Percentiles rank a stretch among this genome's conserved stretches.
Evolutionary conservation across 164 flowering plant species (phyloP).

Genomic region (Buxus sempervirens): DNA sequence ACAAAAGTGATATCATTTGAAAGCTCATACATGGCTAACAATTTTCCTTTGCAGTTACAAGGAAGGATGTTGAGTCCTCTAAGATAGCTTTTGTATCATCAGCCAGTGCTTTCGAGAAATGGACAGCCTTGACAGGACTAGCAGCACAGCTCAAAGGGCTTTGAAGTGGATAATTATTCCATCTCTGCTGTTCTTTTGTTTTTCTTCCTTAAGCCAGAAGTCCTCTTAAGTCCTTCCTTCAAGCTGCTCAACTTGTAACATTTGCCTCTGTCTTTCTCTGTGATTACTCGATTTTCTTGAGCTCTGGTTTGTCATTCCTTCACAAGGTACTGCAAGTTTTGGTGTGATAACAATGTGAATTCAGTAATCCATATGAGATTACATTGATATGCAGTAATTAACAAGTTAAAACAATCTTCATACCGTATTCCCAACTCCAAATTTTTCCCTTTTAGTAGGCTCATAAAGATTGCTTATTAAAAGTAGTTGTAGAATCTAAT

Average conservation of each 20-base stretch:
- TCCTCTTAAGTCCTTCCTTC: neutral
- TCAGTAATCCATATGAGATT: neutral
- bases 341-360: neutral
- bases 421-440: no score
- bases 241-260: neutral
- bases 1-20: no score
- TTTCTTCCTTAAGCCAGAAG: neutral
- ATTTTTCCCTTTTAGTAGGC: no score
- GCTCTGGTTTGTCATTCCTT: neutral
- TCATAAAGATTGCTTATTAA: no score
- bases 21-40: no score
- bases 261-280: neutral
- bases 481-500: no score
- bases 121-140: constrained; percentile 70
- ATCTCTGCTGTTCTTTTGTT: neutral
- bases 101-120: constrained; percentile 73
- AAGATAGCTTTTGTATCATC: constrained; percentile 62
- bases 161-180: constrained; percentile 22
- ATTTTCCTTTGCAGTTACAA: constrained; percentile 38
- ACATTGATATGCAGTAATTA: neutral
- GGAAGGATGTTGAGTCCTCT: constrained; percentile 58
- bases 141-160: constrained; percentile 67
- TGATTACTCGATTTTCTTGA: neutral
- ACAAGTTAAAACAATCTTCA: no score
- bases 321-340: neutral